phyloP scores from a whole-genome alignment of 1,284 basidiomycete species.

The Schizophyllum commune region DNA sequence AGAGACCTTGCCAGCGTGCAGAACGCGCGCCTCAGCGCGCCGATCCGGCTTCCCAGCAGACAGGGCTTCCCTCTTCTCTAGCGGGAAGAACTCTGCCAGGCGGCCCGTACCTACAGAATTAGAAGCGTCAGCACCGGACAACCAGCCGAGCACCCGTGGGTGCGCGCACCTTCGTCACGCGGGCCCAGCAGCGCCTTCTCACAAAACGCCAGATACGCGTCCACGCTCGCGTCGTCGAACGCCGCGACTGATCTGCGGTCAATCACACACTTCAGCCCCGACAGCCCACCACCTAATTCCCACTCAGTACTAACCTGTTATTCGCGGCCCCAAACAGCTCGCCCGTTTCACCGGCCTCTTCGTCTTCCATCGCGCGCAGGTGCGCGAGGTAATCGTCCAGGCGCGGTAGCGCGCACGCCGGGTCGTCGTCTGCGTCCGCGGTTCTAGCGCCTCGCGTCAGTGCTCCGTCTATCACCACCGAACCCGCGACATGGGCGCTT shows the following conservation, averaged over 20 bases:
- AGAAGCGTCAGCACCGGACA: constrained; percentile 17
- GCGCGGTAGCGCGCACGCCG: constrained; percentile 55
- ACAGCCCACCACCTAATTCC: constrained; percentile 1
- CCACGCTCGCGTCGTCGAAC: constrained; percentile 44
- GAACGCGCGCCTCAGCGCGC: background rate
- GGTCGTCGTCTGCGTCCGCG: constrained; percentile 31
- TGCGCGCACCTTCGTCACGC: constrained; percentile 16
- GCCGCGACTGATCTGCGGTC: constrained; percentile 45
- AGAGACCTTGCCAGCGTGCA: constrained; percentile 1
- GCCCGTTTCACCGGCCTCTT: constrained; percentile 21
- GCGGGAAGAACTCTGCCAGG: constrained; percentile 37
- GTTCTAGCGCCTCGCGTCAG: background rate
- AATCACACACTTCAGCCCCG: constrained; percentile 2
- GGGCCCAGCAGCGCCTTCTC: constrained; percentile 42
- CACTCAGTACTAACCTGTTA: constrained; percentile 22
- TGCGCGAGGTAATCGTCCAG: constrained; percentile 43
- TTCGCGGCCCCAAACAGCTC: constrained; percentile 25
- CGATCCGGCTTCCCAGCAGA: constrained; percentile 1
- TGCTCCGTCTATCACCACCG: background rate
- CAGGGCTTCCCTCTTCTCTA: constrained; percentile 10
- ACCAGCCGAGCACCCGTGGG: constrained; percentile 38
- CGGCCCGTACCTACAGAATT: constrained; percentile 18
- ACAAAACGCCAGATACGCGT: constrained; percentile 64
- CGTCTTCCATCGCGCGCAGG: constrained; percentile 33
- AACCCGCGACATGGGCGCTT: constrained; percentile 1